Evolutionary conservation across 306 rosid species (phyloP).

Genomic region (Quillaja saponaria): DNA sequence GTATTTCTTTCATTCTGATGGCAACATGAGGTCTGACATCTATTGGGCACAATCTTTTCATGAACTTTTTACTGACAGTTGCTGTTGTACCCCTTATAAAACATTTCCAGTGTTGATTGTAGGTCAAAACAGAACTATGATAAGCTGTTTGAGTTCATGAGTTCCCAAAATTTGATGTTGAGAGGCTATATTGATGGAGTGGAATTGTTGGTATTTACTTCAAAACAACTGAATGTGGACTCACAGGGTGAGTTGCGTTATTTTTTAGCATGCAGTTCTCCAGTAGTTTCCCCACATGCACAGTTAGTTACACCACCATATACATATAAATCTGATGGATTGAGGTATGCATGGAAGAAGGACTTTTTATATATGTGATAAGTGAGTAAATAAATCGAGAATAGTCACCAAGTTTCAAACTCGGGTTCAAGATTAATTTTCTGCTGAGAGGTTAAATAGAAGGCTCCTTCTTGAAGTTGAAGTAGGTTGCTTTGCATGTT

Average conservation of each 20-base stretch:
- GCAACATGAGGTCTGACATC: slow-evolving; percentile 48
- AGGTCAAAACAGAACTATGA: slow-evolving; percentile 42
- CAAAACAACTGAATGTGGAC: slow-evolving; percentile 46
- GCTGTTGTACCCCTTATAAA: slow-evolving; percentile 4
- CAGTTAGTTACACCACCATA: background rate
- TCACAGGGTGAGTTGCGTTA: slow-evolving; percentile 46
- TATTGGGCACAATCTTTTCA: slow-evolving; percentile 21
- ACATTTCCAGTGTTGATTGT: slow-evolving; percentile 31
- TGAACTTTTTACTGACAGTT: background rate
- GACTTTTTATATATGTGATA: background rate
- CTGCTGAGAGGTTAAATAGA: background rate
- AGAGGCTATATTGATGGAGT: slow-evolving; percentile 49
- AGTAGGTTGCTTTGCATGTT: slow-evolving; percentile 4
- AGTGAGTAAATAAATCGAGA: slow-evolving; percentile 15
- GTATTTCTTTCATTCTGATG: slow-evolving; percentile 59
- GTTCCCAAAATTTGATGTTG: slow-evolving; percentile 46
- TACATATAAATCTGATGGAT: too few relatives aligned
- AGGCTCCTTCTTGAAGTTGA: background rate
- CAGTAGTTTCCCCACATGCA: background rate
- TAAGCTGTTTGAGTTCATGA: slow-evolving; percentile 52
- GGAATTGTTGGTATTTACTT: slow-evolving; percentile 65
- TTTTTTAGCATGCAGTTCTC: slow-evolving; percentile 20
- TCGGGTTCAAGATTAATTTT: background rate
- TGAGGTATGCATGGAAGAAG: background rate
- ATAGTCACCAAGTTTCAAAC: slow-evolving; percentile 11